Evolutionary conservation across 306 rosid species (phyloP).

Genomic region (Glycyrrhiza uralensis): DNA sequence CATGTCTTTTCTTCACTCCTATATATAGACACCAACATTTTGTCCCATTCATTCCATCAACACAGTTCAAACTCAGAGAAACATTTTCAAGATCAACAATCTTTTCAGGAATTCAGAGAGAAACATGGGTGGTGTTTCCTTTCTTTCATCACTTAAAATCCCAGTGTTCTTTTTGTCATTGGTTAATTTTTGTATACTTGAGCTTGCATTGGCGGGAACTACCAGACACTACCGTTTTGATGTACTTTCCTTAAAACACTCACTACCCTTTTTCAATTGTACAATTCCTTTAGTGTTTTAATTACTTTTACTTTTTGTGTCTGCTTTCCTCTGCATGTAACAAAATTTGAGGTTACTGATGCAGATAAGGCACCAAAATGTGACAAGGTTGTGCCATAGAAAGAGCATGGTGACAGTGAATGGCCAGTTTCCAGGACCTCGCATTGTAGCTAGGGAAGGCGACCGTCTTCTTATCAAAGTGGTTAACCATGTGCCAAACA

Average conservation of each 20-base stretch:
- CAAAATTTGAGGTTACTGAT: background rate
- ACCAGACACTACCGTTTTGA: slow-evolving; percentile 65
- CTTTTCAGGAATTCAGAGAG: background rate
- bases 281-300: background rate
- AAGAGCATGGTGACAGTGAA: slow-evolving; percentile 63
- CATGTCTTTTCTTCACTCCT: background rate
- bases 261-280: background rate
- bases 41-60: slow-evolving; percentile 23
- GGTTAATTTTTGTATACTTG: background rate
- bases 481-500: slow-evolving; percentile 48
- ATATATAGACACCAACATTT: slow-evolving; percentile 25
- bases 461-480: slow-evolving; percentile 62
- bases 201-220: slow-evolving; percentile 38
- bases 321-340: background rate
- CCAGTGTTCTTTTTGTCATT: slow-evolving; percentile 27
- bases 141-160: slow-evolving; percentile 17
- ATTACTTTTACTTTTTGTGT: background rate
- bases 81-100: background rate
- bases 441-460: slow-evolving; percentile 61
- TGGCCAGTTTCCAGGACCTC: slow-evolving; percentile 73
- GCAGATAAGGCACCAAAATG: slow-evolving; percentile 49
- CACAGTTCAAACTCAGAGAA: background rate
- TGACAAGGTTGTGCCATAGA: slow-evolving; percentile 57
- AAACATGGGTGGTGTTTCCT: slow-evolving; percentile 45
- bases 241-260: slow-evolving; percentile 22